These are phyloP conservation scores for Lumnitzera racemosa DNA, from an alignment of 345 rosid species.

Conservation along the genomic window DNA sequence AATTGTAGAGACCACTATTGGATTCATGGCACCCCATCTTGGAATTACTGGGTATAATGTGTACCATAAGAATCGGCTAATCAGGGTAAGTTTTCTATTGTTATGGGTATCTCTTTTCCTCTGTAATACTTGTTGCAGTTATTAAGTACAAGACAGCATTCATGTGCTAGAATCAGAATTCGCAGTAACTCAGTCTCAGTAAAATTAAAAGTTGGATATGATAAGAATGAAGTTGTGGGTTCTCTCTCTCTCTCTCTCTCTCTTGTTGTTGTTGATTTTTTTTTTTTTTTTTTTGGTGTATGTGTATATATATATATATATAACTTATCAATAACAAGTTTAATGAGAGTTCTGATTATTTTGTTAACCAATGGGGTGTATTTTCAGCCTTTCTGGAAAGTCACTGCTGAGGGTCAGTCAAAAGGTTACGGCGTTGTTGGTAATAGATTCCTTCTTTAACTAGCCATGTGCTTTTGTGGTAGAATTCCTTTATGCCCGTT, in stretches of 20 bases:
- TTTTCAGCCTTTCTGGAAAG: constrained; percentile 93
- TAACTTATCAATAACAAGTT: too few relatives aligned
- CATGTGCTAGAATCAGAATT: too few relatives aligned
- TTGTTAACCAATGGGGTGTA: background rate
- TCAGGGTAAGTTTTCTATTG: constrained; percentile 45
- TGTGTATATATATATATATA: too few relatives aligned
- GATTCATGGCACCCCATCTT: constrained; percentile 57
- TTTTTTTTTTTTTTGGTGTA: too few relatives aligned
- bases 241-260: too few relatives aligned
- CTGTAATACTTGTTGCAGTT: background rate
- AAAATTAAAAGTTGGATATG: too few relatives aligned
- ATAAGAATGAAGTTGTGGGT: too few relatives aligned
- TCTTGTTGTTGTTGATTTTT: too few relatives aligned
- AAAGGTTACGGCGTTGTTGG: constrained; percentile 77
- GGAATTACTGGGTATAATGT: constrained; percentile 60
- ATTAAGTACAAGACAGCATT: background rate
- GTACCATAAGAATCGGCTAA: constrained; percentile 92
- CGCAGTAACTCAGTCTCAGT: background rate
- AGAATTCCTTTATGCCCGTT: background rate
- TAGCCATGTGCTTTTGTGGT: background rate
- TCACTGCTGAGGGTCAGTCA: constrained; percentile 37
- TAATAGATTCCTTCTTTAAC: constrained; percentile 20
- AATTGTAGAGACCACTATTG: constrained; percentile 58
- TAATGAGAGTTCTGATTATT: background rate
- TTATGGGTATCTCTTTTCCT: background rate